These are phyloP conservation scores for Saccharomycopsis babjevae DNA, from an alignment of 805 yeast species.

Conservation along the genomic window DNA sequence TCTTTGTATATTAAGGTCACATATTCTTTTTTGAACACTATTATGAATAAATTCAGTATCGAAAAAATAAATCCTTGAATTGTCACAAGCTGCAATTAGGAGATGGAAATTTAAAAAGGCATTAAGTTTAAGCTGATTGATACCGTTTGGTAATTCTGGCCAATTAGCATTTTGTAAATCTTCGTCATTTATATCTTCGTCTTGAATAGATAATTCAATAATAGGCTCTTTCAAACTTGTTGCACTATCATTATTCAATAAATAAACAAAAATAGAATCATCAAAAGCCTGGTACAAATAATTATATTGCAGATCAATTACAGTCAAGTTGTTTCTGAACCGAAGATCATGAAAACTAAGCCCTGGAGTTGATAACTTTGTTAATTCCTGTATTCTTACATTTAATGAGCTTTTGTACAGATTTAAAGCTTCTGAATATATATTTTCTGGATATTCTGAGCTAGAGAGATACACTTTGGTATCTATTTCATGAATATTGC, in stretches of 20 bases:
- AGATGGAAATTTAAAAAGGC: not conserved
- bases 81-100: not conserved
- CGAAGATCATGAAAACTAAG: not conserved
- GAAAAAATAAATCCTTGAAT: not conserved
- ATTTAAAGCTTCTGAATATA: not conserved
- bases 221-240: not conserved
- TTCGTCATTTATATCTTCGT: not conserved
- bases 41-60: not conserved
- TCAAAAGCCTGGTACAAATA: not conserved
- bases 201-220: not conserved
- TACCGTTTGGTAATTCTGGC: not conserved
- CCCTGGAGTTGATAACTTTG: not conserved
- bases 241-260: not conserved
- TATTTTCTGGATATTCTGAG: not conserved
- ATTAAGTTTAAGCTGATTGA: not conserved
- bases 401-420: not conserved
- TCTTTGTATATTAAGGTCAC: not conserved
- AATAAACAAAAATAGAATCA: not conserved
- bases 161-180: not conserved
- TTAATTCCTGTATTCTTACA: not conserved
- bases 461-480: not conserved
- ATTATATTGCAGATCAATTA: not conserved
- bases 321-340: not conserved
- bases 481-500: not conserved
- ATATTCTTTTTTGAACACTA: not conserved